Evolutionary conservation across 2,329 filamentous ascomycete genomes (phyloP).

Genomic region (Fusarium liriodendri): DNA sequence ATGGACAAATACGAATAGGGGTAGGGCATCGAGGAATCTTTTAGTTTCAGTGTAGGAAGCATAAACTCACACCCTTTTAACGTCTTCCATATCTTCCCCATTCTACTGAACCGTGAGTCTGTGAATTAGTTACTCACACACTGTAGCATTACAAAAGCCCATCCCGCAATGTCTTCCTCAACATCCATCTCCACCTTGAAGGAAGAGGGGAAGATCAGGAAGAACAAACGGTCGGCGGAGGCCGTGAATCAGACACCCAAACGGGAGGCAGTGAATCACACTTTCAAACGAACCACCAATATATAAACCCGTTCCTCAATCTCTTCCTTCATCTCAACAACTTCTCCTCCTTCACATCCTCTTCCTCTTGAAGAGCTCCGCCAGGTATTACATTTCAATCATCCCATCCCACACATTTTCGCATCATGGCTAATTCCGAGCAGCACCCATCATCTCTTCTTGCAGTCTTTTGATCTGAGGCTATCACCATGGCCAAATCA

Average conservation of each 20-base stretch:
- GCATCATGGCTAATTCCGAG: no score
- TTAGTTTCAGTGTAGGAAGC: neutral
- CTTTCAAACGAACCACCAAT: neutral
- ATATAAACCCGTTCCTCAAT: neutral
- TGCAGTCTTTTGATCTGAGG: no score
- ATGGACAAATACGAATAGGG: neutral
- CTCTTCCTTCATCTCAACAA: no score
- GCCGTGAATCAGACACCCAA: neutral
- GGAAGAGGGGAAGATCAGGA: neutral
- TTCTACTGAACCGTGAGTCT: neutral
- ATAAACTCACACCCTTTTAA: neutral
- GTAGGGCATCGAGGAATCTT: neutral
- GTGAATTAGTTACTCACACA: neutral
- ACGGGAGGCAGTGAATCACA: neutral
- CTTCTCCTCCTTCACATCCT: no score
- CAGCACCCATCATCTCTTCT: no score
- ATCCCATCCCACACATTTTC: no score
- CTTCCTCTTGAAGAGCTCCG: no score
- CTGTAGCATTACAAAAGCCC: neutral
- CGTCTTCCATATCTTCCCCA: neutral
- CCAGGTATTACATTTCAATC: no score
- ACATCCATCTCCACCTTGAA: neutral
- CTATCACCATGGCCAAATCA: no score
- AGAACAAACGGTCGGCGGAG: neutral
- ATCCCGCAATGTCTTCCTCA: neutral